Conservation (phyloP, 1,284 basidiomycete species). For the Rhodofomes roseus region DNA sequence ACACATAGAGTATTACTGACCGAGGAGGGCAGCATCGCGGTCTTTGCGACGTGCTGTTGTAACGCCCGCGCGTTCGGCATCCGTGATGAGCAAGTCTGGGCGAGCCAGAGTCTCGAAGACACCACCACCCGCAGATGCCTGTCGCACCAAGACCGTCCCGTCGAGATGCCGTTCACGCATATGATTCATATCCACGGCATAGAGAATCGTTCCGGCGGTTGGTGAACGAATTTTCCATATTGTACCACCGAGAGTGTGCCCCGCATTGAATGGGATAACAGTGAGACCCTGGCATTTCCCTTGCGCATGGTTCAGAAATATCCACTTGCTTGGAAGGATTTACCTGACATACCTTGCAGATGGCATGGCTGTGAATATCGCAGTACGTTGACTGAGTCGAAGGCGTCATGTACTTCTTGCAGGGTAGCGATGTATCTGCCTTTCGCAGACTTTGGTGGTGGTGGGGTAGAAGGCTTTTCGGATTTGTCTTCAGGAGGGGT, state of each 20-base stretch:
- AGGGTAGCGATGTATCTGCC: slow-evolving; percentile 71
- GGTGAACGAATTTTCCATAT: slow-evolving; percentile 99
- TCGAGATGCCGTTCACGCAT: slow-evolving; percentile 96
- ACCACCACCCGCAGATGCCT: slow-evolving; percentile 56
- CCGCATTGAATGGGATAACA: slow-evolving; percentile 94
- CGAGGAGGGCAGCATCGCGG: slow-evolving; percentile 84
- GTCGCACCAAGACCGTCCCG: slow-evolving; percentile 82
- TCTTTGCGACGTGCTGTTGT: slow-evolving; percentile 89
- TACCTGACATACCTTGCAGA: slow-evolving; percentile 69
- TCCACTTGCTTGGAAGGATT: neutral
- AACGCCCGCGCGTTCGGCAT: slow-evolving; percentile 81
- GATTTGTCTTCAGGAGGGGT: slow-evolving; percentile 5
- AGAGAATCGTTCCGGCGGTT: slow-evolving; percentile 92
- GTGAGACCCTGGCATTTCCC: slow-evolving; percentile 90
- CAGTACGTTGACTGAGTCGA: slow-evolving; percentile 88
- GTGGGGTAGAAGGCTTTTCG: slow-evolving; percentile 1
- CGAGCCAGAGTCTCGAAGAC: slow-evolving; percentile 84
- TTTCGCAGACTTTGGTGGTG: slow-evolving; percentile 10
- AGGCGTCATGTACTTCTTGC: slow-evolving; percentile 91
- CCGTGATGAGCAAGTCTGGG: slow-evolving; percentile 92
- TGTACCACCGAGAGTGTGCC: slow-evolving; percentile 94
- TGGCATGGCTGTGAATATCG: slow-evolving; percentile 96
- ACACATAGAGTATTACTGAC: slow-evolving; percentile 39
- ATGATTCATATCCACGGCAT: slow-evolving; percentile 96
- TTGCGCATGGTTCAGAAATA: slow-evolving; percentile 29